Conservation (phyloP, 225 moss, liverwort and hornwort species). For the Rhytidiadelphus loreus region DNA sequence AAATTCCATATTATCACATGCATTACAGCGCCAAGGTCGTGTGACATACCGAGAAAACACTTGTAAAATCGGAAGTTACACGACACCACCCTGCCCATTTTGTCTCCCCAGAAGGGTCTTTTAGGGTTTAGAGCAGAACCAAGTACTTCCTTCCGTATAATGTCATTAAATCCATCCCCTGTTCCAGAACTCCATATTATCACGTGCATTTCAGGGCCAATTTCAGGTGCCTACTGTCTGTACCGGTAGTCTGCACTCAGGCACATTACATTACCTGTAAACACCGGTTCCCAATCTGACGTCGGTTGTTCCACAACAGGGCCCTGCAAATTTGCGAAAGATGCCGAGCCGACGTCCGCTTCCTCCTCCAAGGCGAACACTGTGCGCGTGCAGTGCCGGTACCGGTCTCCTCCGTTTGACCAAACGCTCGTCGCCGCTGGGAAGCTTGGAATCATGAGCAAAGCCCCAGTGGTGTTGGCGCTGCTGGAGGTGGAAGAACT, state of each 20-base stretch:
- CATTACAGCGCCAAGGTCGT: not conserved
- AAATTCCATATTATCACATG: not conserved
- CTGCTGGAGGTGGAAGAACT: not conserved
- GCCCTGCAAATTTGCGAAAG: not conserved
- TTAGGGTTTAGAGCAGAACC: not conserved
- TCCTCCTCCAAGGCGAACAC: not conserved
- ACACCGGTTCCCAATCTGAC: no score
- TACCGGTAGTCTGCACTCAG: not conserved
- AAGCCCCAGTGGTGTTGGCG: not conserved
- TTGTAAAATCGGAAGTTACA: not conserved
- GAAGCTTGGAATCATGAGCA: not conserved
- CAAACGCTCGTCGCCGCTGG: not conserved
- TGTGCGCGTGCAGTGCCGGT: not conserved
- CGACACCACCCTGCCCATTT: not conserved
- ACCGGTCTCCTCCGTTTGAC: not conserved
- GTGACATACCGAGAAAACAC: not conserved
- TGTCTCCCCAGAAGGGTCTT: no score
- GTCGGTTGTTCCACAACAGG: not conserved
- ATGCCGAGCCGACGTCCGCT: not conserved
- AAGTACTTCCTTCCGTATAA: not conserved
- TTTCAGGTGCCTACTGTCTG: not conserved
- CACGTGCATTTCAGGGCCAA: not conserved
- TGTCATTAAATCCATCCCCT: not conserved
- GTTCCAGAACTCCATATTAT: not conserved
- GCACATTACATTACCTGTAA: no score